Percentiles rank a stretch among this genome's conserved stretches.
phyloP scores from a whole-genome alignment of 2,329 filamentous ascomycete species.

The Aspergillus versicolor region DNA sequence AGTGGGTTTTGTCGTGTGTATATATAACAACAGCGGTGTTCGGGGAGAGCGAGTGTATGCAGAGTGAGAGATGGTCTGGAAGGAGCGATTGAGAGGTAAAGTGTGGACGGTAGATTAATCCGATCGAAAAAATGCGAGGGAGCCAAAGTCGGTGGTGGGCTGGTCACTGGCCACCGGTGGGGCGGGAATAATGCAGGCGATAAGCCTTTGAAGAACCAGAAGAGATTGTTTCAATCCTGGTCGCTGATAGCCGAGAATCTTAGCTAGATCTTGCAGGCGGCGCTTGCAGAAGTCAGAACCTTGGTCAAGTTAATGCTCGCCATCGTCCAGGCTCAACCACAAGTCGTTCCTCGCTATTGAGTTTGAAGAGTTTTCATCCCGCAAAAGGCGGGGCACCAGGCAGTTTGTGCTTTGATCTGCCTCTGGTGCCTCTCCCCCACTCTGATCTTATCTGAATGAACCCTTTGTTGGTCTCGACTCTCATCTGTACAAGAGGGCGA shows the following conservation, averaged over 20 bases:
- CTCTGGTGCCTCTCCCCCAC: background rate
- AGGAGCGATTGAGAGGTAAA: conserved; percentile 6
- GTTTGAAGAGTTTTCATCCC: conserved; percentile 6
- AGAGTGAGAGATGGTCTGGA: background rate
- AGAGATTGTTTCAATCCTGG: background rate
- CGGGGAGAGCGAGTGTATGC: background rate
- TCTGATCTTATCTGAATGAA: background rate
- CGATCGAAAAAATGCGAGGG: conserved; percentile 7
- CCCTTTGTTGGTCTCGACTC: background rate
- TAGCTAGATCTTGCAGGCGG: conserved; percentile 4
- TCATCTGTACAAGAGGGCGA: background rate
- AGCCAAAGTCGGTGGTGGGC: background rate
- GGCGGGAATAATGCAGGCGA: conserved; percentile 1
- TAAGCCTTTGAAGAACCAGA: background rate
- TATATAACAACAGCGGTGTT: conserved; percentile 1
- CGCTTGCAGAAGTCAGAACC: background rate
- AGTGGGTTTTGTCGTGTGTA: conserved; percentile 1
- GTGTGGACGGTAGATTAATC: conserved; percentile 2
- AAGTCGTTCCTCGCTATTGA: background rate
- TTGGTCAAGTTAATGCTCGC: background rate
- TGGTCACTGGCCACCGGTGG: background rate
- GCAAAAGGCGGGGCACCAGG: conserved; percentile 1
- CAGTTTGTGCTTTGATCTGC: background rate
- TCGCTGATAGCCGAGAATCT: conserved; percentile 1
- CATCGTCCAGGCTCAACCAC: too few species aligned